Evolutionary conservation across 2,329 filamentous ascomycete genomes (phyloP), one percentile per base, ranked within the genome.

Genomic region (Triangularia setosa): DNA sequence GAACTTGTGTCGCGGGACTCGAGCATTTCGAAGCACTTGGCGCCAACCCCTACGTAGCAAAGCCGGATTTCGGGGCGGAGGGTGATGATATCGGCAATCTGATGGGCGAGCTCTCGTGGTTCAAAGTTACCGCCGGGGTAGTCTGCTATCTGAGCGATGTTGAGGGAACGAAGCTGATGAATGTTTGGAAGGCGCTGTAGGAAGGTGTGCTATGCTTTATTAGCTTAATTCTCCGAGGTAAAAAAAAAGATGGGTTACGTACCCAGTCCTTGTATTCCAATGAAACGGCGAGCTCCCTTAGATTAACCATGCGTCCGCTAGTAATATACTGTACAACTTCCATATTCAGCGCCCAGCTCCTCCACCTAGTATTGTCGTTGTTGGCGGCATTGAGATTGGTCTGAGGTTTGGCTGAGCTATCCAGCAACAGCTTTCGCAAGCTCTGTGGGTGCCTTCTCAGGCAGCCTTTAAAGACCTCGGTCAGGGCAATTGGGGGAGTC

Each of bases 221-320:
- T 62, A 71, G 68, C 48, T 12, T 58, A 63, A 62, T 62, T 54
- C 69, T n/a, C 24, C 67, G 70, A 64, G 61, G 64, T 28, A 30
- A 68, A 44, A 55, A 35, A 7, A 65, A 11, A 61, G 18, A n/a
- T 33, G 1, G 27, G 28, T 27, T 58, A 75, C 86, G 80, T 81
- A 92, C 90, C 91, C 91, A 95, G 71, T 93, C 89, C 69, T 84
- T 87, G 75, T 90, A 91, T 67, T 92, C 85, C 62, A 95, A 82
- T 1, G 87, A 84, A 69, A 91, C 84, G 9, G 89, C 88, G 25
- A 95, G 78, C 75, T 95, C 91, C 63, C 84, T 84, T 53, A 95
- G 77, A 68, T 81, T 86, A 21, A 80, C 81, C 90, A 95, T 92
- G 64, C 87, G 87, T 4, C 90, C 90, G 72, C 90, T 91, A 1